Evolutionary conservation across 1,284 basidiomycete genomes (phyloP).

Genomic region (Heterobasidion parviporum): DNA sequence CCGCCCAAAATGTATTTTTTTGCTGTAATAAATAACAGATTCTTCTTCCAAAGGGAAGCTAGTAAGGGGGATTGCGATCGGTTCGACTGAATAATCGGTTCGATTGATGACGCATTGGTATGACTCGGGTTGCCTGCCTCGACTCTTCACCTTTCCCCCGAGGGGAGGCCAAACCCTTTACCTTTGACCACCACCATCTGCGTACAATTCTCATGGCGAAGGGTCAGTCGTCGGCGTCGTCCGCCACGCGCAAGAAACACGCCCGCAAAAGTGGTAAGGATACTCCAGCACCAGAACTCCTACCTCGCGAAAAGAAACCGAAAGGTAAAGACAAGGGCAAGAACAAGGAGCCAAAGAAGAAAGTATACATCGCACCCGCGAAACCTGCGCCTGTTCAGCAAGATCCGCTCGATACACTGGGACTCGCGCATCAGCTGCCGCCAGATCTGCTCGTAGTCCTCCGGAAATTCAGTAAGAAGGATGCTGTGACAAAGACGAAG

Average conservation of each 20-base stretch:
- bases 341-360: conserved; percentile 64
- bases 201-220: conserved; percentile 30
- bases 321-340: conserved; percentile 45
- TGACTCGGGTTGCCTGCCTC: neutral
- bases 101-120: neutral
- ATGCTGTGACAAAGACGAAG: conserved; percentile 77
- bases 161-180: too few relatives aligned
- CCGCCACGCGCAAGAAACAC: conserved; percentile 83
- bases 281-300: conserved; percentile 18
- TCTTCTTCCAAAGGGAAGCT: too few relatives aligned
- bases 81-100: neutral
- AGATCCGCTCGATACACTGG: conserved; percentile 88
- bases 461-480: conserved; percentile 84
- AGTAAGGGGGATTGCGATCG: too few relatives aligned
- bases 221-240: conserved; percentile 64
- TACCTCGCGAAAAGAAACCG: conserved; percentile 36
- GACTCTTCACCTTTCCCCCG: too few relatives aligned
- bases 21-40: too few relatives aligned
- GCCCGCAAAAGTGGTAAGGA: conserved; percentile 45
- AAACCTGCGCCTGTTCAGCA: conserved; percentile 80
- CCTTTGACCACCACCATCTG: too few relatives aligned
- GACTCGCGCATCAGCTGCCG: conserved; percentile 69
- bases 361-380: conserved; percentile 78
- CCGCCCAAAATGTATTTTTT: too few relatives aligned
- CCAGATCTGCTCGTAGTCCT: conserved; percentile 83